Evolutionary conservation across 306 rosid species (phyloP), one percentile per base, ranked within the genome.

Genomic region (Quercus parvula): DNA sequence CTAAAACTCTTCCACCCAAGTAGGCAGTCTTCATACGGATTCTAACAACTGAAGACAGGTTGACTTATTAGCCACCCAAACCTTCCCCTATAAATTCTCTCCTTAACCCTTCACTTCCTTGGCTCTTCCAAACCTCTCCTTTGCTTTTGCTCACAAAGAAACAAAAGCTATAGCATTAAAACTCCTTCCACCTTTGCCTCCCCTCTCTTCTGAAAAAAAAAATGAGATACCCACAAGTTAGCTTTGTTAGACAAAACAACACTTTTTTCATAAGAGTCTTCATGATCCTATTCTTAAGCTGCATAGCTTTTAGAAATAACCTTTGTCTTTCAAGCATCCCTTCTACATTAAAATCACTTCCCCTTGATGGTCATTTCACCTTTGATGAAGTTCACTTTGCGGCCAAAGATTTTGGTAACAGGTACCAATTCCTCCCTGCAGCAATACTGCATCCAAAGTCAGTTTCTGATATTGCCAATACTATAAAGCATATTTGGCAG

Each of bases 341-440:
- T 70, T 80, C 79, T 77, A 76, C 96, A 10, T 76, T 93, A 33
- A 86, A 82, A 69, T 77, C 92, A 76, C 88, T 95, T 78, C 80
- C 92, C 59, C 78, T 93, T 41, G 84, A 82, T 30, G 99, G 99
- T 22, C 89, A 88, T 80, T 84, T 95, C 71, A 84, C 74, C 73
- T 91, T 89, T 82, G 93, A 93, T 38, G 77, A 89, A 69, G 84
- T 78, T 71, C 85, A 82, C 52, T 88, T 84, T 75, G 96, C 92
- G 77, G 90, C 98, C 27, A 85, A 22, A 77, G 99, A 95, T 84
- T 95, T 95, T 67, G 99, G 99, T 22, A 91, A 93, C 75, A 88
- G 93, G 80, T 89, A 86, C 76, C 94, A 88, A 71, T 82, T 75
- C 67, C 78, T 85, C 15, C 99, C 99, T 18, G 64, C 78, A 70